Evolutionary conservation across 345 rosid species (phyloP).

Genomic region (Sapria himalayana): DNA sequence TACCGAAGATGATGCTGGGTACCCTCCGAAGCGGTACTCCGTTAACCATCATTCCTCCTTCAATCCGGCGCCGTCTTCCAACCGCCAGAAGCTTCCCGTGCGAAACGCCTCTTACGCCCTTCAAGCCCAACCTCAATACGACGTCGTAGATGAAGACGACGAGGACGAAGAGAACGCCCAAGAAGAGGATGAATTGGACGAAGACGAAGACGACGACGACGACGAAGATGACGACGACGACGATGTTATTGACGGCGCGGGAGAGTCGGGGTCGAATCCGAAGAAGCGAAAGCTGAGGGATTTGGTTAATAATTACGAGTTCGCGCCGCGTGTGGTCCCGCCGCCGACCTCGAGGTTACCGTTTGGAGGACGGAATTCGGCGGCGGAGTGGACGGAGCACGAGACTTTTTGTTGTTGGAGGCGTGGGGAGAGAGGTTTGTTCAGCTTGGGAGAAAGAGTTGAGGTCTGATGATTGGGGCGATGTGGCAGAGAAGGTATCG

Average conservation of each 20-base stretch:
- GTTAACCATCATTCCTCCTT: conserved; percentile 19
- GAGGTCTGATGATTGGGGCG: conserved; percentile 83
- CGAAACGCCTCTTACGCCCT: conserved; percentile 18
- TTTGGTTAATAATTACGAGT: conserved; percentile 52
- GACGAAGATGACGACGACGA: conserved; percentile 21
- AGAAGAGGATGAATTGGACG: conserved; percentile 8
- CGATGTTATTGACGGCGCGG: conserved; percentile 15
- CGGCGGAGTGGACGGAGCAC: conserved; percentile 73
- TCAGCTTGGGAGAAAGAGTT: conserved; percentile 78
- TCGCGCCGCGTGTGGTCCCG: conserved; percentile 44
- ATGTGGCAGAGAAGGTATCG: conserved; percentile 86
- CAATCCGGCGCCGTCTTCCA: conserved; percentile 22
- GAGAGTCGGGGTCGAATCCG: conserved; percentile 28
- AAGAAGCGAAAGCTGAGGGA: conserved; percentile 64
- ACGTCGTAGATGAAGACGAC: conserved; percentile 22
- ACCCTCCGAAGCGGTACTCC: conserved; percentile 32
- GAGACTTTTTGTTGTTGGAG: conserved; percentile 65
- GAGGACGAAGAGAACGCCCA: conserved; percentile 15
- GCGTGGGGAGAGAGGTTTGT: conserved; percentile 87
- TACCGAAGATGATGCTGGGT: conserved; percentile 52
- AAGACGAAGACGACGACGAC: conserved; percentile 9
- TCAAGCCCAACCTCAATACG: conserved; percentile 12
- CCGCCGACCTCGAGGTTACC: conserved; percentile 19
- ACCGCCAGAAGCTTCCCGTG: conserved; percentile 39
- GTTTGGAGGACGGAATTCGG: conserved; percentile 35